These are phyloP conservation scores for Candida sp. DNA, from an alignment of 1,139 yeast genomes.

Conservation along the genomic window DNA sequence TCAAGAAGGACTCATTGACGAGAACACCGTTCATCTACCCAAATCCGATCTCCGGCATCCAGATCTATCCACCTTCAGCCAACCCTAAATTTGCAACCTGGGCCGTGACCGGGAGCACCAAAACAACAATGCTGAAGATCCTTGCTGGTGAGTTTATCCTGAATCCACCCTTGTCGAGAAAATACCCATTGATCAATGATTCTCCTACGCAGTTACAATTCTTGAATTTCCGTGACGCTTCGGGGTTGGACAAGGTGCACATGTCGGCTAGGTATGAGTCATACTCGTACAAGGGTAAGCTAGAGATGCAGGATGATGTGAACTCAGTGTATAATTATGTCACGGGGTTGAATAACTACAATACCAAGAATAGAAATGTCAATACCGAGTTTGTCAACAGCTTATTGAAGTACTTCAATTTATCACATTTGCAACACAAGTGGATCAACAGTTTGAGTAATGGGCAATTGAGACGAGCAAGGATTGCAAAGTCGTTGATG, in stretches of 20 bases:
- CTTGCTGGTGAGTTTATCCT: slow-evolving; percentile 47
- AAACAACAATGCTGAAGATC: slow-evolving; percentile 35
- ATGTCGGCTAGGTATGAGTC: slow-evolving; percentile 89
- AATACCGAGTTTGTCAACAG: slow-evolving; percentile 32
- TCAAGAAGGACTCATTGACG: slow-evolving; percentile 14
- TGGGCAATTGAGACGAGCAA: slow-evolving; percentile 92
- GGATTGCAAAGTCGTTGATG: slow-evolving; percentile 78
- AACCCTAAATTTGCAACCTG: slow-evolving; percentile 24
- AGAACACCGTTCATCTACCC: slow-evolving; percentile 17
- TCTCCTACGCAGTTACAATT: slow-evolving; percentile 28
- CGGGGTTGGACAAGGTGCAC: slow-evolving; percentile 70
- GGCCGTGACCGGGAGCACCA: slow-evolving; percentile 41
- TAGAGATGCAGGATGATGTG: slow-evolving; percentile 71
- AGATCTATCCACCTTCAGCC: slow-evolving; percentile 17
- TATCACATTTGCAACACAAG: slow-evolving; percentile 60
- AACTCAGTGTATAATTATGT: slow-evolving; percentile 69
- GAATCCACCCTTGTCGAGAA: slow-evolving; percentile 56
- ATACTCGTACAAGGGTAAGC: slow-evolving; percentile 57
- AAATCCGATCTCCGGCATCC: slow-evolving; percentile 30
- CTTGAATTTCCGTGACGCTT: slow-evolving; percentile 63
- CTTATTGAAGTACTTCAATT: slow-evolving; percentile 54
- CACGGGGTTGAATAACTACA: slow-evolving; percentile 53
- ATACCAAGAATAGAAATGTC: slow-evolving; percentile 27
- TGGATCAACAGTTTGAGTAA: slow-evolving; percentile 92
- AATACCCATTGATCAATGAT: slow-evolving; percentile 54